A percentile compares a stretch with the other conserved stretches of the same genome.
Conservation (phyloP, 176 grass and related monocot genomes). For the Carex scoparia region DNA sequence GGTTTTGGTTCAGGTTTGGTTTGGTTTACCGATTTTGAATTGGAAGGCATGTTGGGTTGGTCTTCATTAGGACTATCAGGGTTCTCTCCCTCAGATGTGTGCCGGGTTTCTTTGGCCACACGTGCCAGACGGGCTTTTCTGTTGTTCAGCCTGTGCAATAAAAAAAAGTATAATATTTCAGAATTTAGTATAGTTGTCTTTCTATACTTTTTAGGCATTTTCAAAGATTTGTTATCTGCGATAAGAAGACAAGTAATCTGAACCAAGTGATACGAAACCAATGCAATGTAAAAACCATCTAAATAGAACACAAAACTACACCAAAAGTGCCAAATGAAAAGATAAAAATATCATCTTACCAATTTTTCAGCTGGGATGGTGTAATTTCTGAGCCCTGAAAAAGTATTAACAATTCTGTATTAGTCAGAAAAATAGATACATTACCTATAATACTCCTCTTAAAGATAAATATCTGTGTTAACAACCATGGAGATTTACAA, state of each 20-base stretch:
- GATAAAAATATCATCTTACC: slow-evolving; percentile 45
- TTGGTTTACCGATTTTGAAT: slow-evolving; percentile 49
- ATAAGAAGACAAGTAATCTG: background rate
- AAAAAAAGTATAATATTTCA: slow-evolving; percentile 8
- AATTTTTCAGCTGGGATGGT: slow-evolving; percentile 93
- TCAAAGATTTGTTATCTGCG: background rate
- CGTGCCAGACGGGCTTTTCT: slow-evolving; percentile 87
- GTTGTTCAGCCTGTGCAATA: slow-evolving; percentile 70
- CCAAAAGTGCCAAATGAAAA: slow-evolving; percentile 5
- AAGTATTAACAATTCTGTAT: slow-evolving; percentile 2
- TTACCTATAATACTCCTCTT: slow-evolving; percentile 24
- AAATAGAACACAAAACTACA: background rate
- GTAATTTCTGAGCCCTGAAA: slow-evolving; percentile 93
- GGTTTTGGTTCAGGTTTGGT: slow-evolving; percentile 42
- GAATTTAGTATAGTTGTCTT: background rate
- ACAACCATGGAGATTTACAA: background rate
- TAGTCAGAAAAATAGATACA: background rate
- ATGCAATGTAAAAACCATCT: background rate
- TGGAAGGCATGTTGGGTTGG: slow-evolving; percentile 43
- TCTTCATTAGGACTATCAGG: slow-evolving; percentile 58
- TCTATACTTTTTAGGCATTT: background rate
- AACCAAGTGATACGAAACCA: background rate
- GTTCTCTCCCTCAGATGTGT: slow-evolving; percentile 52
- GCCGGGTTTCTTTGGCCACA: slow-evolving; percentile 62
- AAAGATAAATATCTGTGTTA: background rate